Evolutionary conservation across 1,284 basidiomycete species (phyloP), one percentile per base, ranked within the genome.

Genomic region (Pseudozyma flocculosa): DNA sequence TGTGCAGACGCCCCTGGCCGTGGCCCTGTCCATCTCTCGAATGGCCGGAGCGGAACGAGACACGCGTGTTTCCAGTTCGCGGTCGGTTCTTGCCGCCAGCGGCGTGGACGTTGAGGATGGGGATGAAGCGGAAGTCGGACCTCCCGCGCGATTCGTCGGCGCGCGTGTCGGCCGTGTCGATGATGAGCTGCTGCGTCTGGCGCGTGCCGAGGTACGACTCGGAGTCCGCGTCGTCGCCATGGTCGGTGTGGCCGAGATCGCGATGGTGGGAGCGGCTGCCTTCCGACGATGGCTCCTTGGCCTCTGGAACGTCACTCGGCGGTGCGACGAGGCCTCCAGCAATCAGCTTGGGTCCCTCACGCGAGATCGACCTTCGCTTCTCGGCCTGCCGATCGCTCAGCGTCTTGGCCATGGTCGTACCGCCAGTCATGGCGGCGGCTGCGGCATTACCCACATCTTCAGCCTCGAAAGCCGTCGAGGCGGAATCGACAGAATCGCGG

Each of bases 381-480:
- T 40, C 19, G 7, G 38, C 7, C 19, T 21, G n/a, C 10, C 38
- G 38, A 7, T n/a, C 38, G 38, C 38, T 40, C 10, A 34, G 32
- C 32, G 32, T 34, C 32, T 17, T 34, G 10, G 7, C 7, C 32
- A 34, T 34, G 7, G 3, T 17, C 7, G 11, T 5, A 11, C 3
- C 9, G 11, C 7, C n/a, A n/a, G n/a, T n/a, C n/a, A n/a, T n/a
- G n/a, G n/a, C n/a, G n/a, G n/a, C n/a, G n/a, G n/a, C n/a, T n/a
- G n/a, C n/a, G n/a, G n/a, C n/a, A n/a, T n/a, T n/a, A n/a, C n/a
- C n/a, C n/a, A n/a, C 32, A 5, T 34, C 32, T 8, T 34, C 32
- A 13, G 60, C 55, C 42, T 70, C 67, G 26, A 70, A 56, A 2
- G 67, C 67, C 4, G 67, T 70, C 13, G 60, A 64, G 2, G 58